These are phyloP conservation scores for Thielaviopsis populi DNA, from an alignment of 2,329 filamentous ascomycete species.

Conservation along the genomic window DNA sequence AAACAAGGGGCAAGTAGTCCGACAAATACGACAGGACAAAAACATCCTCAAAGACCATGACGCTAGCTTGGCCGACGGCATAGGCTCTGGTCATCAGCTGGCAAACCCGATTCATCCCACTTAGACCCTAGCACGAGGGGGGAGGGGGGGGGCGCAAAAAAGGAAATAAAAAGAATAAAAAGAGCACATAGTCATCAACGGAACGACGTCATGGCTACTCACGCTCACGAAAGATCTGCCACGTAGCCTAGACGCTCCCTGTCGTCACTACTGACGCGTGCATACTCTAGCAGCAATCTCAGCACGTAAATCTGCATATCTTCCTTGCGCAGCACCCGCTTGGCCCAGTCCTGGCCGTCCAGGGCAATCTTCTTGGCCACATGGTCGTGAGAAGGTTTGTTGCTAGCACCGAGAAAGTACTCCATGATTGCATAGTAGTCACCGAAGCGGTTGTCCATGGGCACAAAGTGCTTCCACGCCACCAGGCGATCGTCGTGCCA, in stretches of 20 bases:
- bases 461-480: constrained; percentile 68
- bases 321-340: constrained; percentile 50
- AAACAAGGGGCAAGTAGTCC: background rate
- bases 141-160: background rate
- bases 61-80: constrained; percentile 1
- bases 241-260: constrained; percentile 42
- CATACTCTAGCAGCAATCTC: constrained; percentile 50
- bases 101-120: background rate
- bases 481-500: constrained; percentile 66
- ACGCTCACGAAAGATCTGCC: constrained; percentile 29
- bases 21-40: background rate
- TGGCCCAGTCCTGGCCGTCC: constrained; percentile 53
- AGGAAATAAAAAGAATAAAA: background rate
- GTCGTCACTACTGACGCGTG: constrained; percentile 36
- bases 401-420: constrained; percentile 44
- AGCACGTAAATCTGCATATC: constrained; percentile 61
- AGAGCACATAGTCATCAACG: background rate
- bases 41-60: too few relatives aligned
- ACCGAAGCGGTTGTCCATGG: constrained; percentile 58
- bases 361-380: constrained; percentile 49
- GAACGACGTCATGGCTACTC: background rate
- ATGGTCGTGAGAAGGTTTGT: constrained; percentile 25
- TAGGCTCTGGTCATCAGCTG: background rate
- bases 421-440: constrained; percentile 61
- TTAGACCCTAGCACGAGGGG: background rate